Evolutionary conservation across 2,329 filamentous ascomycete genomes (phyloP).

Genomic region (Aureobasidium lini): DNA sequence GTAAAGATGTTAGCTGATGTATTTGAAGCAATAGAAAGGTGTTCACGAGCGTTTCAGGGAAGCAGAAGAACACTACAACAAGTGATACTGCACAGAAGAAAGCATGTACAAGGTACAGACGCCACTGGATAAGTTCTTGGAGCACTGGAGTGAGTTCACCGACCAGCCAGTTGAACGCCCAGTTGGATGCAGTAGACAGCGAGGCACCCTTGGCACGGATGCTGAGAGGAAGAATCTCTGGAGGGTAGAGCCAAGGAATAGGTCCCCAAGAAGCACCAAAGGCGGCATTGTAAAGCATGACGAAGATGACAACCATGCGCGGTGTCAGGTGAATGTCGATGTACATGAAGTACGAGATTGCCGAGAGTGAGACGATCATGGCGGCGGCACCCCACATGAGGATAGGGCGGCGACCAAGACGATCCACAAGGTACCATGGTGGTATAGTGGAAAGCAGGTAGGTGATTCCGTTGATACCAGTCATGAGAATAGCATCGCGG

Average conservation of each 20-base stretch:
- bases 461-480: slow-evolving; percentile 86
- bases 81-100: slow-evolving; percentile 96
- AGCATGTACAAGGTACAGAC: slow-evolving; percentile 87
- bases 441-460: slow-evolving; percentile 90
- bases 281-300: slow-evolving; percentile 97
- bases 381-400: slow-evolving; percentile 80
- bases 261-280: slow-evolving; percentile 98
- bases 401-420: slow-evolving; percentile 82
- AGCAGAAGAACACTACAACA: slow-evolving; percentile 94
- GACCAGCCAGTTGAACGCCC: slow-evolving; percentile 97
- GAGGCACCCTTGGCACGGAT: slow-evolving; percentile 96
- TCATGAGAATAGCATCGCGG: slow-evolving; percentile 89
- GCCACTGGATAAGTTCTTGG: slow-evolving; percentile 88
- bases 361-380: slow-evolving; percentile 80
- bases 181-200: slow-evolving; percentile 92
- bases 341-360: slow-evolving; percentile 93
- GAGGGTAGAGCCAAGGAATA: slow-evolving; percentile 95
- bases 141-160: slow-evolving; percentile 91
- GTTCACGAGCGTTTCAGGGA: slow-evolving; percentile 67
- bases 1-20: neutral
- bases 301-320: slow-evolving; percentile 80
- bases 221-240: slow-evolving; percentile 95
- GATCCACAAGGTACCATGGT: slow-evolving; percentile 94
- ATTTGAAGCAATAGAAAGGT: neutral
- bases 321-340: slow-evolving; percentile 74